These are phyloP conservation scores for Zasmidium angulare DNA, from an alignment of 2,329 filamentous ascomycete species.

Conservation along the genomic window DNA sequence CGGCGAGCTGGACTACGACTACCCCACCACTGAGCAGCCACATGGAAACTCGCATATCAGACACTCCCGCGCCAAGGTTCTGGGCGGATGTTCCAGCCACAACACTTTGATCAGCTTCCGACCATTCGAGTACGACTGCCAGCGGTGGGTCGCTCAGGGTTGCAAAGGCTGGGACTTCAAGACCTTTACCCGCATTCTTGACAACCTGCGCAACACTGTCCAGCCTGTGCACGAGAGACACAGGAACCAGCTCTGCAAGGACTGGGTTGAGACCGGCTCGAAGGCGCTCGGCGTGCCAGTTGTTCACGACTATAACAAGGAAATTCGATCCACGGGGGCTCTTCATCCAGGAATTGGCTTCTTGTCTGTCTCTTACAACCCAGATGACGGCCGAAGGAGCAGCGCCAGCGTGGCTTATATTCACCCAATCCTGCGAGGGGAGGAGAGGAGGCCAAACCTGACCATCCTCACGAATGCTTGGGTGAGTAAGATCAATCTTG, in stretches of 20 bases:
- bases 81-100: constrained; percentile 89
- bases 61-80: constrained; percentile 87
- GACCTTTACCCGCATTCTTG: constrained; percentile 75
- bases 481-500: constrained; percentile 78
- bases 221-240: constrained; percentile 84
- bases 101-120: constrained; percentile 93
- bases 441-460: constrained; percentile 79
- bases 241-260: constrained; percentile 85
- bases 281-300: constrained; percentile 77
- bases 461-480: constrained; percentile 85
- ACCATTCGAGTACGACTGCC: constrained; percentile 83
- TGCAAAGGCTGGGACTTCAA: constrained; percentile 85
- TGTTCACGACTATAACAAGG: constrained; percentile 80
- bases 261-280: constrained; percentile 83
- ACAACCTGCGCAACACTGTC: constrained; percentile 85
- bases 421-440: constrained; percentile 81
- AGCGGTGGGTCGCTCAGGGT: constrained; percentile 78
- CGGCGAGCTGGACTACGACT: constrained; percentile 88
- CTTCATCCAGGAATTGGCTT: constrained; percentile 79
- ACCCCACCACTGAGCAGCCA: constrained; percentile 84
- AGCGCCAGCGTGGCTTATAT: constrained; percentile 90
- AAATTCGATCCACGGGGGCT: constrained; percentile 72
- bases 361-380: constrained; percentile 89
- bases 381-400: constrained; percentile 79
- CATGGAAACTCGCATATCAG: constrained; percentile 89